Base-by-base conservation (phyloP, 2,329 filamentous ascomycete species). In the Leptographium radiaticola region DNA sequence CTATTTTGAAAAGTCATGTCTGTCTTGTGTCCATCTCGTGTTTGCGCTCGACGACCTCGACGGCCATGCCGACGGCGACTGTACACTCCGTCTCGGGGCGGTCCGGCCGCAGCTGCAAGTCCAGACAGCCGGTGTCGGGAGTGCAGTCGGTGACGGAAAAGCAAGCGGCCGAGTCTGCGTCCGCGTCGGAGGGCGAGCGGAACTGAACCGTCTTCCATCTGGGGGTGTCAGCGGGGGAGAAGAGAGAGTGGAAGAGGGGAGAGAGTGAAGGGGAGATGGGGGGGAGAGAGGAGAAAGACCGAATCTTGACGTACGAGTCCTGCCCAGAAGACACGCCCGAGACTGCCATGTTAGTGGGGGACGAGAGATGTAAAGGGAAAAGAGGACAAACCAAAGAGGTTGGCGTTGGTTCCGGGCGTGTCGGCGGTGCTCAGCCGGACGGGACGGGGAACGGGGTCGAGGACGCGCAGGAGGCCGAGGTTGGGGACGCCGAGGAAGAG, bases 401-500 rank as follows among this genome's bases (percentile, higher is more conserved):
- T 42, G 62, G 87, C 79, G 58, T n/a, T 18, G 18, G 18, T 10
- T 3, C 15, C 6, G 12, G 9, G 9, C 9, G 34, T 13, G 9
- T 20, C 20, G 40, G 16, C 18, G 9, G 11, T 43, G 40, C n/a
- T 7, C 18, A 43, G 7, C n/a, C n/a, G 10, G 18, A 43, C 33
- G 5, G 31, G 30, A 38, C 34, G 13, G 45, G 71, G 71, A 1
- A 64, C 67, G 15, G 79, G 77, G 62, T 87, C 79, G 58, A 86
- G 8, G 8, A 40, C 73, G 55, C 85, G 76, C 68, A 90, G 89
- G 31, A 91, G 65, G 9, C 75, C 79, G 31, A 91, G 69, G 56
- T 83, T 81, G 60, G 76, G 79, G 45, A 84, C 76, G 10, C 85
- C 85, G 6, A 89, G 72, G 55, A 84, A 87, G 53, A 74, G 74